Conservation (phyloP, 305 asterid species). For the Petunia hybrid region DNA sequence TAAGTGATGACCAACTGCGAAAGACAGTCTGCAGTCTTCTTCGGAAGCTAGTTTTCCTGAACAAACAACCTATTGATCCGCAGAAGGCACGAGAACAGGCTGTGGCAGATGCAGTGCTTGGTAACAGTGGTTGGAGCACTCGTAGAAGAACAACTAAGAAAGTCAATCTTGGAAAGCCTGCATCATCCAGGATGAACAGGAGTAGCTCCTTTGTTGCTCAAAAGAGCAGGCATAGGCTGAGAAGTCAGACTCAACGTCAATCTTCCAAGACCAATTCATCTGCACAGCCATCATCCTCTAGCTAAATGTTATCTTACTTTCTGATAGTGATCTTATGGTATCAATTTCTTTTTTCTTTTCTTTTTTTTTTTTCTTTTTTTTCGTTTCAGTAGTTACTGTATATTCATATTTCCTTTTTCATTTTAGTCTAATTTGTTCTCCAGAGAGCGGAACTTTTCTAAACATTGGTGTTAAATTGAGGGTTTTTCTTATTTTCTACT, state of each 20-base stretch:
- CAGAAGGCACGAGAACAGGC: slow-evolving; percentile 44
- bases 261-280: slow-evolving; percentile 49
- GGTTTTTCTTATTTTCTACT: too few species aligned
- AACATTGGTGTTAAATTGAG: too few species aligned
- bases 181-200: slow-evolving; percentile 32
- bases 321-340: background rate
- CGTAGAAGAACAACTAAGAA: slow-evolving; percentile 50
- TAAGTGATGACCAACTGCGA: slow-evolving; percentile 21
- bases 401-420: too few species aligned
- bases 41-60: slow-evolving; percentile 27
- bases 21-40: slow-evolving; percentile 27
- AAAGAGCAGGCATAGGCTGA: slow-evolving; percentile 51
- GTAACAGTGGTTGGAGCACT: slow-evolving; percentile 41
- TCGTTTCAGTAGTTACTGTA: too few species aligned
- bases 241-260: slow-evolving; percentile 38
- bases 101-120: slow-evolving; percentile 62
- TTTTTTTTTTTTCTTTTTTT: too few species aligned
- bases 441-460: too few species aligned
- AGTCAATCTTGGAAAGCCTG: slow-evolving; percentile 43
- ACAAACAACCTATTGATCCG: slow-evolving; percentile 31
- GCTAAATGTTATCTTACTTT: background rate
- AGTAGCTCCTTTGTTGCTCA: background rate
- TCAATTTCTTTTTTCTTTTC: background rate
- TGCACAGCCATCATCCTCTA: slow-evolving; percentile 32
- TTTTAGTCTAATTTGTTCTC: too few species aligned